phyloP scores from a whole-genome alignment of 768 basidiomycete species.

The Podaxis rugospora region DNA sequence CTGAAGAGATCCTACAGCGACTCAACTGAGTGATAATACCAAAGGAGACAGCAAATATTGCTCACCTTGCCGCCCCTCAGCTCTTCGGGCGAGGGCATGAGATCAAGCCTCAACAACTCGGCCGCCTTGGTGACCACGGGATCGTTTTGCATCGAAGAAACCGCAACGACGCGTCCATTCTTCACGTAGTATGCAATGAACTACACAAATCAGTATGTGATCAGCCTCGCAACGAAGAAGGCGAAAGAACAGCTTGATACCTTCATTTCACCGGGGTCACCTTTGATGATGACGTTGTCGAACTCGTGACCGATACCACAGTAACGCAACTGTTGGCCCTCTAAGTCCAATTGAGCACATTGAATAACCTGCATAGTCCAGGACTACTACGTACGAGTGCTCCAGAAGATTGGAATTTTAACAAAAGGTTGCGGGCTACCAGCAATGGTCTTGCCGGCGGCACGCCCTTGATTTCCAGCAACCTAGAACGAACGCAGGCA shows the following conservation, averaged over 20 bases:
- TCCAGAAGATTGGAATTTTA: constrained; percentile 89
- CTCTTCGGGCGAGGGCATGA: constrained; percentile 78
- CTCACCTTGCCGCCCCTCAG: constrained; percentile 70
- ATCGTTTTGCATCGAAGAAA: constrained; percentile 79
- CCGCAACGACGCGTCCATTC: constrained; percentile 58
- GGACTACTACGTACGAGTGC: constrained; percentile 63
- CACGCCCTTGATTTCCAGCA: constrained; percentile 81
- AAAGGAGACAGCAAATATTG: neutral
- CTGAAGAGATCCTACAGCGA: constrained; percentile 32
- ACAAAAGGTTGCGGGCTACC: constrained; percentile 61
- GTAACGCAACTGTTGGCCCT: constrained; percentile 86
- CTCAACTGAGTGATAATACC: neutral
- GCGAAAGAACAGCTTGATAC: constrained; percentile 27
- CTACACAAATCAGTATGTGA: constrained; percentile 26
- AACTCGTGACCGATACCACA: constrained; percentile 67
- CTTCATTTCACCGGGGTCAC: constrained; percentile 74
- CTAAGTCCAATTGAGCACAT: constrained; percentile 26
- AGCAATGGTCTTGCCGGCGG: constrained; percentile 76
- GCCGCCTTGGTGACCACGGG: constrained; percentile 76
- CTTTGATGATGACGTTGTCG: constrained; percentile 78
- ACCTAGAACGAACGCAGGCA: constrained; percentile 37
- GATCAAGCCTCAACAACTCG: constrained; percentile 70
- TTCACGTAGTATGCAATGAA: constrained; percentile 81
- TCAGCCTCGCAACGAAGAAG: neutral
- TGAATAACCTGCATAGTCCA: neutral